Evolutionary conservation across 2,329 filamentous ascomycete species (phyloP), one percentile per base, ranked within the genome.

Genomic region (Calonectria hongkongensis): DNA sequence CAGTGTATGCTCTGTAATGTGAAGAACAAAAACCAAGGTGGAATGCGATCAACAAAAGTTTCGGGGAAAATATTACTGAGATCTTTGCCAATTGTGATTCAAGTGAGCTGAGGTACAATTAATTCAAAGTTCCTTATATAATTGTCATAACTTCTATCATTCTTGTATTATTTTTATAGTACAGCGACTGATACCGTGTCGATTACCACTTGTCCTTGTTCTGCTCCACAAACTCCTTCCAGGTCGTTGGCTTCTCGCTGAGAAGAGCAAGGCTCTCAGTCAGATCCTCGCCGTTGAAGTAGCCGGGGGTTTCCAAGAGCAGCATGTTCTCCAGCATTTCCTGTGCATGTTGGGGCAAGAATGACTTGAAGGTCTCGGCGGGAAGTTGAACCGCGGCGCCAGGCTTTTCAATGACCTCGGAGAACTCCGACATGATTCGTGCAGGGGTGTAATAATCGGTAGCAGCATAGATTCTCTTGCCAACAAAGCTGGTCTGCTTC

Each of bases 291-390:
- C 83, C 84, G 7, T 71, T 82, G 41, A 84, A 87, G 73, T 87
- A 87, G 1, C 85, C 85, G 7, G 83, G 85, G 21, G 83, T 82
- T 45, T 83, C 80, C 16, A 87, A 71, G 9, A 87, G 77, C n/a
- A 82, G 73, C 79, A 86, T 82, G 70, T 85, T 87, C 78, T 87
- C 85, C 15, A 84, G 72, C 73, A 87, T 47, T 73, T 87, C 86
- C 66, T 83, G 74, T 0, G 81, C 79, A 10, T 74, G 8, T 1
- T 75, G 54, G 2, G 80, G n/a, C 12, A 87, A 54, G 67, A 83
- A 84, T 0, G 81, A 79, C 74, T 84, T 83, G 73, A 83, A 87
- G 0, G 74, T 71, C 0, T 86, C 82, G 3, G 80, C 74, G 0
- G 83, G 73, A 9, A 86, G 70, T 43, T 84, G 77, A 3, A 75